Evolutionary conservation across 2,329 filamentous ascomycete genomes (phyloP).

Genomic region (Cordyceps militaris): DNA sequence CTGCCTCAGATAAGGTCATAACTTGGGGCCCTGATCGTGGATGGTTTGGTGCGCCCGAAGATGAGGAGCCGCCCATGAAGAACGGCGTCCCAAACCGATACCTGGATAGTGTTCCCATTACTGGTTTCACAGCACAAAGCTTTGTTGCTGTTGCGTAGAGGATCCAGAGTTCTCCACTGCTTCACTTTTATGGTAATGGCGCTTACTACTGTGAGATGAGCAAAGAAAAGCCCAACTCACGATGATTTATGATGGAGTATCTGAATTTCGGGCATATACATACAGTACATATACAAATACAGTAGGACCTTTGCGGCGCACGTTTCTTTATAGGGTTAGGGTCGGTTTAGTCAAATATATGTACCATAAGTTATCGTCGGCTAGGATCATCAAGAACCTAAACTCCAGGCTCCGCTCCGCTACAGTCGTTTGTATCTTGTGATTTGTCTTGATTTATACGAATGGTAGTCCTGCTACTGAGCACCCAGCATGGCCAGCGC

Average conservation of each 20-base stretch:
- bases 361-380: background rate
- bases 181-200: background rate
- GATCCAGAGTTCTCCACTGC: background rate
- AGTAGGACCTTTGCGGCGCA: background rate
- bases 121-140: constrained; percentile 5
- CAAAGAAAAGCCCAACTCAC: background rate
- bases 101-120: constrained; percentile 2
- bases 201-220: background rate
- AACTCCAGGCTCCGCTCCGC: background rate
- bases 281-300: background rate
- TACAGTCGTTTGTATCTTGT: background rate
- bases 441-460: background rate
- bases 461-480: constrained; percentile 16
- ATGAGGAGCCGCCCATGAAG: constrained; percentile 19
- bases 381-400: background rate
- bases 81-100: constrained; percentile 9
- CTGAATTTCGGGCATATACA: background rate
- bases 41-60: constrained; percentile 47
- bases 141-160: constrained; percentile 10
- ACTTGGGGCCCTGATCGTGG: constrained; percentile 61
- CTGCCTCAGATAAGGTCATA: constrained; percentile 43
- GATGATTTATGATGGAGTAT: background rate
- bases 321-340: background rate
- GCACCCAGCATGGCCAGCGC: constrained; percentile 68
- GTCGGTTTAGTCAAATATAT: background rate